Evolutionary conservation across 176 grass and related monocot genomes (phyloP).

Genomic region (Rhynchospora breviuscula): DNA sequence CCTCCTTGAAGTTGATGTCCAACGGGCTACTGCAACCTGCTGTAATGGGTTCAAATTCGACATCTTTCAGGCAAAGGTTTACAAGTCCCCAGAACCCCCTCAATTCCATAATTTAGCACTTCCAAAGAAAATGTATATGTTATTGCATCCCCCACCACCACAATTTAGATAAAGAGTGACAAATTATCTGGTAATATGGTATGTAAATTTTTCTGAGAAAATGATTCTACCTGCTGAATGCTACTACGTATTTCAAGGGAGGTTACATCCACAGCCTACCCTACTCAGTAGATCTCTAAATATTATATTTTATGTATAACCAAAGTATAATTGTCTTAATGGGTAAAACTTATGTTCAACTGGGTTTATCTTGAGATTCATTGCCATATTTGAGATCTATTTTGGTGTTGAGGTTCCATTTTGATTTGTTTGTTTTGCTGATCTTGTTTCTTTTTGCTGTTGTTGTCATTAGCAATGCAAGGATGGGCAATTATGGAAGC

Average conservation of each 20-base stretch:
- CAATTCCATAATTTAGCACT: neutral
- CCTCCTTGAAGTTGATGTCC: slow-evolving; percentile 49
- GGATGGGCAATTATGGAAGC: slow-evolving; percentile 32
- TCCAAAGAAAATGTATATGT: too few species aligned
- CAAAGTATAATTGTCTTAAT: too few species aligned
- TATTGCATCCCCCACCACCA: too few species aligned
- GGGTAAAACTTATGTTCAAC: too few species aligned
- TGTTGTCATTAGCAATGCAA: slow-evolving; percentile 45
- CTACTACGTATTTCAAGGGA: neutral
- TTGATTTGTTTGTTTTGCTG: neutral
- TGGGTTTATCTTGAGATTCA: neutral
- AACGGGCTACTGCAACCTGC: slow-evolving; percentile 71
- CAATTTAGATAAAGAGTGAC: neutral
- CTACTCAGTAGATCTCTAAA: neutral
- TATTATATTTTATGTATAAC: too few species aligned
- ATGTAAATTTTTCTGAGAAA: neutral
- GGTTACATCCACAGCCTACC: neutral
- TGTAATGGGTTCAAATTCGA: slow-evolving; percentile 70
- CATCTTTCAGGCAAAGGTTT: slow-evolving; percentile 71
- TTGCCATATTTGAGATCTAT: neutral
- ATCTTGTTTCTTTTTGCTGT: neutral
- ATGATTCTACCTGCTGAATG: neutral
- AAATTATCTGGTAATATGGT: neutral
- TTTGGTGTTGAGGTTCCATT: neutral
- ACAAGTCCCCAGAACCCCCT: neutral